Evolutionary conservation across 768 basidiomycete genomes (phyloP), one percentile per base, ranked within the genome.

Genomic region (Punctularia strigosozonata): DNA sequence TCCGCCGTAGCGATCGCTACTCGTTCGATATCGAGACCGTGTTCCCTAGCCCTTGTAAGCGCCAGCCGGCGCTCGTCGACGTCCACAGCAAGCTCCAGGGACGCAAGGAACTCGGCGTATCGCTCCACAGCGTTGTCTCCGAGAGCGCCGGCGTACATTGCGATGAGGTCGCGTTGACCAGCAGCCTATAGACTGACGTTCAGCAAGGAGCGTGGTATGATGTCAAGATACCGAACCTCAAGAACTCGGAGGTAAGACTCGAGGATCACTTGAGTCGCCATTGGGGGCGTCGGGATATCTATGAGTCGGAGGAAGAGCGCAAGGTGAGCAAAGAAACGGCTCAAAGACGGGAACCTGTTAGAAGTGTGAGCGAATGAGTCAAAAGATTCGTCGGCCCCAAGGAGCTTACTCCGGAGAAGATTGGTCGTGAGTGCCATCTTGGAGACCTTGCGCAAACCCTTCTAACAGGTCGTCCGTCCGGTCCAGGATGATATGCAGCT

Each of bases 311-410:
- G 68, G 60, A 80, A 89, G 22, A 98, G 75, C 46, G 88, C 88
- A 18, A 98, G 63, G 52, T 99, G 94, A 0, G 91, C 83, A 51
- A 94, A 95, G 63, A 98, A 99, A 3, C 91, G 80, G 32, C 75
- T 77, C 67, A 87, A 70, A 0, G 72, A 67, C 1, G 76, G 65
- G 50, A 82, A 83, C 46, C 82, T 85, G 21, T 25, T 25, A 43
- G 24, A 58, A 39, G 3, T 58, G 46, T 10, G 23, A 26, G 21
- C 6, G 18, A 19, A 37, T 6, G 21, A 37, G 26, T 15, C 10
- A 35, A 14, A 24, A 32, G 5, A 28, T 2, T n/a, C n/a, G n/a
- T n/a, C n/a, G n/a, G n/a, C n/a, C n/a, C n/a, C n/a, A n/a, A n/a
- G n/a, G n/a, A 4, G 59, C 77, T 30, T 46, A 82, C 82, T 84